phyloP scores from a whole-genome alignment of 2,329 filamentous ascomycete genomes.

The Fusarium sp. region DNA sequence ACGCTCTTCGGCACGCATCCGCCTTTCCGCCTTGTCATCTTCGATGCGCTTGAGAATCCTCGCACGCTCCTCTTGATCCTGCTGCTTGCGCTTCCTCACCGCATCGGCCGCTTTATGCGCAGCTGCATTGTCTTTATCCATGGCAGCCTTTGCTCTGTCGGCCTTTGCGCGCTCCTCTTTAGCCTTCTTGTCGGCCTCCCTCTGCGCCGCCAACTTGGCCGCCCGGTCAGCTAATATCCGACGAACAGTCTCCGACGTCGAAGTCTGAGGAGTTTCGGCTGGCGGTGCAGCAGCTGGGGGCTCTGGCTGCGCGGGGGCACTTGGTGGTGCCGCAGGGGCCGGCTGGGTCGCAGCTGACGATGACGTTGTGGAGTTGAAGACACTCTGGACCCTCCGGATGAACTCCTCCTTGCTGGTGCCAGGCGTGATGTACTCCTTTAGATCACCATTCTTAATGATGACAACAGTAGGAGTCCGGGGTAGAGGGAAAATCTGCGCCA shows the following conservation, averaged over 20 bases:
- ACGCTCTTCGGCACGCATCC: slow-evolving; percentile 64
- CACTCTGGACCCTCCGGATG: slow-evolving; percentile 55
- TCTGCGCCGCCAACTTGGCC: slow-evolving; percentile 57
- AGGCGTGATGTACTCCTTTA: slow-evolving; percentile 80
- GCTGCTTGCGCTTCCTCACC: slow-evolving; percentile 72
- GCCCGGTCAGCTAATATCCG: slow-evolving; percentile 64
- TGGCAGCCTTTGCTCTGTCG: slow-evolving; percentile 54
- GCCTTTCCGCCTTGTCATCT: slow-evolving; percentile 78
- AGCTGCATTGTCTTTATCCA: slow-evolving; percentile 45
- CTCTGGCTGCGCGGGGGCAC: slow-evolving; percentile 29
- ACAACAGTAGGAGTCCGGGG: slow-evolving; percentile 82
- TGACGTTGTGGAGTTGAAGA: slow-evolving; percentile 47
- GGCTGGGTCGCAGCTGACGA: slow-evolving; percentile 30
- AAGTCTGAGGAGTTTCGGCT: slow-evolving; percentile 34
- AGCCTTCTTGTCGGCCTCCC: slow-evolving; percentile 58
- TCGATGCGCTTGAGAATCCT: slow-evolving; percentile 82
- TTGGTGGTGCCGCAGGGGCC: slow-evolving; percentile 27
- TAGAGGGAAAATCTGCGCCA: slow-evolving; percentile 87
- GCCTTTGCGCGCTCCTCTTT: slow-evolving; percentile 64
- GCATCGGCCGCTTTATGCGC: slow-evolving; percentile 64
- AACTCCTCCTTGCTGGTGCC: slow-evolving; percentile 77
- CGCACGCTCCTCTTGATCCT: slow-evolving; percentile 75
- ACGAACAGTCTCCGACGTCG: slow-evolving; percentile 51
- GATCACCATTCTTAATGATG: slow-evolving; percentile 81
- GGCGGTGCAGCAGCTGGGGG: slow-evolving; percentile 33